phyloP scores from a whole-genome alignment of 768 basidiomycete genomes.

The Hericium erinaceus region DNA sequence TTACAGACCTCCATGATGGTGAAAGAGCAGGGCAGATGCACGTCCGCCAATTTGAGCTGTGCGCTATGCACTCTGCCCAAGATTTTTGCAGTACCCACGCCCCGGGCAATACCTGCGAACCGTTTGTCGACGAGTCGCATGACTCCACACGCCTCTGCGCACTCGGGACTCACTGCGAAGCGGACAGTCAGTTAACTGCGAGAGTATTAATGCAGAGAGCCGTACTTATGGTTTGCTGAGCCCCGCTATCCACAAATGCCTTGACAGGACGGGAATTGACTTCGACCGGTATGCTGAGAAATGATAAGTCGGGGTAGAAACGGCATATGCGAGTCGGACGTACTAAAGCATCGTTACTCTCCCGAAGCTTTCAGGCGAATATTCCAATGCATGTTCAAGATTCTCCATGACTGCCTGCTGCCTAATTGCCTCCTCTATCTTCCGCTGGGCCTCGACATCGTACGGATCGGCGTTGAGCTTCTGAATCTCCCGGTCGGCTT shows the following conservation, averaged over 20 bases:
- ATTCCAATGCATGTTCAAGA: constrained; percentile 88
- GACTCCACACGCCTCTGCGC: constrained; percentile 88
- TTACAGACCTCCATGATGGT: constrained; percentile 82
- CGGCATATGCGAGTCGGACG: constrained; percentile 21
- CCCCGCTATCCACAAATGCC: constrained; percentile 97
- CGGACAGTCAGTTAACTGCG: not conserved
- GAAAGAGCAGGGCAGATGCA: constrained; percentile 83
- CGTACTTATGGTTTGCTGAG: constrained; percentile 93
- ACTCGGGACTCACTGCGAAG: constrained; percentile 75
- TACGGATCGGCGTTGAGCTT: constrained; percentile 81
- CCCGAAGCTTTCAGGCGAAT: constrained; percentile 88
- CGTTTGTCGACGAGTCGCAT: constrained; percentile 89
- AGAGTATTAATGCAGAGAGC: constrained; percentile 1
- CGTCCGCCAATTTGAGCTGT: constrained; percentile 79
- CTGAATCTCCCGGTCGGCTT: constrained; percentile 51
- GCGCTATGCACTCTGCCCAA: constrained; percentile 91
- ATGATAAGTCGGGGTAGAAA: not conserved
- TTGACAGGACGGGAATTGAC: constrained; percentile 87
- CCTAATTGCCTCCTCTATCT: constrained; percentile 89
- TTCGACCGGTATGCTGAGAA: constrained; percentile 71
- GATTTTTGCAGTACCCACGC: constrained; percentile 92
- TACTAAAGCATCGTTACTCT: constrained; percentile 96
- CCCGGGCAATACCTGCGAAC: constrained; percentile 83
- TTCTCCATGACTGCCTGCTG: constrained; percentile 89
- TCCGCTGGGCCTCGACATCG: constrained; percentile 83